phyloP scores from a whole-genome alignment of 176 grass and related monocot species.

The Oryza brachyantha region DNA sequence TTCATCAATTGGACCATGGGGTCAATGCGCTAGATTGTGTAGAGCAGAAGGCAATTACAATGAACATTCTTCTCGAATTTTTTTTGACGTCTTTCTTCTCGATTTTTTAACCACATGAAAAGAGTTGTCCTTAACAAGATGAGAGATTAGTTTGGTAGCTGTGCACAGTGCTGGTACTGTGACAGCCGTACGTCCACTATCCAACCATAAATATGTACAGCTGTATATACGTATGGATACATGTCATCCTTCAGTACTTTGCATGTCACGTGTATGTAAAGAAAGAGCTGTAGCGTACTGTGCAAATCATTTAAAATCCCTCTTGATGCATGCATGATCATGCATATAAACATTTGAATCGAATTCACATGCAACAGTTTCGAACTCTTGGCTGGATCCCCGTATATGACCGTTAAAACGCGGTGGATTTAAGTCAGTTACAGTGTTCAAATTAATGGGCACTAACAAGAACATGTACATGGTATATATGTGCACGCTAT shows the following conservation, averaged over 20 bases:
- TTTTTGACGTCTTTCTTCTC: neutral
- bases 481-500: neutral
- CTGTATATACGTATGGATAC: conserved; percentile 6
- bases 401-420: neutral
- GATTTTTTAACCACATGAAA: neutral
- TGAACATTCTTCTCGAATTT: neutral
- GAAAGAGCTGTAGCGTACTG: neutral
- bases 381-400: conserved; percentile 10
- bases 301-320: neutral
- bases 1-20: neutral
- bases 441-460: neutral
- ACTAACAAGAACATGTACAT: conserved; percentile 5
- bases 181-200: conserved; percentile 2
- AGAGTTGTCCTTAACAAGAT: neutral
- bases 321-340: neutral
- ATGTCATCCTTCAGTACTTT: conserved; percentile 9
- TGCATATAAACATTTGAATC: neutral
- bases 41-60: neutral
- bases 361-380: neutral
- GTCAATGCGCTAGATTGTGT: neutral
- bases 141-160: conserved; percentile 21
- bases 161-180: neutral
- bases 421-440: neutral
- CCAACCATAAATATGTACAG: neutral
- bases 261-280: conserved; percentile 18